Percentiles rank a stretch among this genome's conserved stretches.
These are phyloP conservation scores for Wolfiporia cocos DNA, from an alignment of 1,284 basidiomycete genomes.

Conservation along the genomic window DNA sequence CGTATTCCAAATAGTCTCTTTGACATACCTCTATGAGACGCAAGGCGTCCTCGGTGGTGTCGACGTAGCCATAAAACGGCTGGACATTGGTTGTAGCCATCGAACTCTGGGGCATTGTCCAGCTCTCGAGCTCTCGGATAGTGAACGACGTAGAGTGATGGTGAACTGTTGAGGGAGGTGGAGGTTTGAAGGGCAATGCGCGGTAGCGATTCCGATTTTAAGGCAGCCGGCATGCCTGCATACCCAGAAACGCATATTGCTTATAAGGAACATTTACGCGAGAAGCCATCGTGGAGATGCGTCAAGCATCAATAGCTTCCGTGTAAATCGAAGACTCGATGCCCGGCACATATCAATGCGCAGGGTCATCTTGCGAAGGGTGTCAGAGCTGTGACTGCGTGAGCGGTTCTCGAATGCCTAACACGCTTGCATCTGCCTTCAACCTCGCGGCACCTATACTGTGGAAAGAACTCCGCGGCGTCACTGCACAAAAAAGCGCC, in stretches of 20 bases:
- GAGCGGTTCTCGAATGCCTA: not conserved
- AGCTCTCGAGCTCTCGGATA: slow-evolving; percentile 2
- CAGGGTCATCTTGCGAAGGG: slow-evolving; percentile 4
- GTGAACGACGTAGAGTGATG: not conserved
- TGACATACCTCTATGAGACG: slow-evolving; percentile 47
- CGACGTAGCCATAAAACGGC: slow-evolving; percentile 64
- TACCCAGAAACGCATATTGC: slow-evolving; percentile 3
- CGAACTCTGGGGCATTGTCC: slow-evolving; percentile 41
- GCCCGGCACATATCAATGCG: slow-evolving; percentile 2
- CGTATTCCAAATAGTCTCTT: not conserved
- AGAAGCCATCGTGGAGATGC: slow-evolving; percentile 1
- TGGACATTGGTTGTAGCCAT: slow-evolving; percentile 29
- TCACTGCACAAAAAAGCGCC: slow-evolving; percentile 4
- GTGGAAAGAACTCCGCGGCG: slow-evolving; percentile 3
- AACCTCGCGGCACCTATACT: slow-evolving; percentile 2
- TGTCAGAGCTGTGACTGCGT: slow-evolving; percentile 7
- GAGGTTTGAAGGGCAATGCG: slow-evolving; percentile 6
- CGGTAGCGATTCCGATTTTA: slow-evolving; percentile 5
- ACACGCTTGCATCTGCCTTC: not conserved
- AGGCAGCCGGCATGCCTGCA: not conserved
- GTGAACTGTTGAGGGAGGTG: not conserved
- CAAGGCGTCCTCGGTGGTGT: slow-evolving; percentile 73
- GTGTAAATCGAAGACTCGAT: not conserved
- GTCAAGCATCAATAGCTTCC: slow-evolving; percentile 6
- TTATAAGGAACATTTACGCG: not conserved